These are phyloP conservation scores for Calonectria naviculata DNA, from an alignment of 2,329 filamentous ascomycete species.

Conservation along the genomic window DNA sequence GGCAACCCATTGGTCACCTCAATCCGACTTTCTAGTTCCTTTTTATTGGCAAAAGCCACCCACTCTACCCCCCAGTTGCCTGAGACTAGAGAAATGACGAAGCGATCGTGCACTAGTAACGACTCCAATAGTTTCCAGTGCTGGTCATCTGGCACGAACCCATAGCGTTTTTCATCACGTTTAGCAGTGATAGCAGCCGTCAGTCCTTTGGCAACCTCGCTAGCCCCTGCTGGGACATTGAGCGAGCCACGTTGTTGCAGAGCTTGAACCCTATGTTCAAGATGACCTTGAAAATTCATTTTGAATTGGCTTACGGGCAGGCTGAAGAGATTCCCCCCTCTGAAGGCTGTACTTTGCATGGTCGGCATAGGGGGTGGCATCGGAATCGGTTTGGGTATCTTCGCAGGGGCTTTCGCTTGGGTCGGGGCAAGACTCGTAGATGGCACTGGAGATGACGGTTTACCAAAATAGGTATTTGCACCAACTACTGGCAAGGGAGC, in stretches of 20 bases:
- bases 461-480: conserved; percentile 51
- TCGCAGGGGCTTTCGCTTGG: not conserved
- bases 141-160: conserved; percentile 46
- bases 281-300: conserved; percentile 37
- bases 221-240: not conserved
- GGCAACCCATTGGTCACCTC: conserved; percentile 39
- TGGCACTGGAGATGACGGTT: conserved; percentile 4
- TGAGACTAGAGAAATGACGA: conserved; percentile 44
- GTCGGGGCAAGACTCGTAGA: not conserved
- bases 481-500: conserved; percentile 47
- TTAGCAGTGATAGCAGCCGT: conserved; percentile 39
- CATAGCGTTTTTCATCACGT: conserved; percentile 37
- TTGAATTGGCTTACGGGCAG: conserved; percentile 36
- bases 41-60: conserved; percentile 41
- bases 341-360: conserved; percentile 11
- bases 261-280: conserved; percentile 23
- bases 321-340: conserved; percentile 36
- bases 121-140: conserved; percentile 49
- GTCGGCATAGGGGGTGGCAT: not conserved
- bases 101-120: conserved; percentile 41
- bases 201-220: conserved; percentile 28
- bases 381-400: not conserved
- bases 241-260: conserved; percentile 25
- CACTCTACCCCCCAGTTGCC: conserved; percentile 40
- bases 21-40: conserved; percentile 41